A percentile compares a stretch with the other conserved stretches of the same genome.
phyloP scores from a whole-genome alignment of 179 eudicot genomes.

The Amaranthus tricolor region DNA sequence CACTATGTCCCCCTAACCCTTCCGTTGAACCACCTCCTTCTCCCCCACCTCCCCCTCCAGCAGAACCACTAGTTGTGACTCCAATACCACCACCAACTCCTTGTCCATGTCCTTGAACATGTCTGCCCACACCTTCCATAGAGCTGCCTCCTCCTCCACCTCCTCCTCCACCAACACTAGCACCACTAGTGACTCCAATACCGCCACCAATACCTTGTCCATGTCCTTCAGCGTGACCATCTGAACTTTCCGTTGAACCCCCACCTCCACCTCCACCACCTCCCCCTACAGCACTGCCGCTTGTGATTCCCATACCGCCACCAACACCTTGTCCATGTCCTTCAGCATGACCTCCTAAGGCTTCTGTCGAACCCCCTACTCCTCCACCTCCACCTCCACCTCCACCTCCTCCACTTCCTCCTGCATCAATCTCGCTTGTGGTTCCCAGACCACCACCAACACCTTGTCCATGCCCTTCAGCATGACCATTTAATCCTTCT shows the following conservation, averaged over 20 bases:
- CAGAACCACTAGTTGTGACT: constrained; percentile 1
- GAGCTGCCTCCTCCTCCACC: constrained; percentile 22
- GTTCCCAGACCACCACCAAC: constrained; percentile 16
- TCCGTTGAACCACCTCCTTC: constrained; percentile 9
- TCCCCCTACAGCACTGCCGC: constrained; percentile 24
- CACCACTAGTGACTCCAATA: constrained; percentile 4
- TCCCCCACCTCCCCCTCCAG: constrained; percentile 17
- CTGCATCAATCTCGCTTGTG: background rate
- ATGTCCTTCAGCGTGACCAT: constrained; percentile 18
- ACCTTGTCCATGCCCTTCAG: constrained; percentile 20
- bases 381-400: constrained; percentile 22
- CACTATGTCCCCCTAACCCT: constrained; percentile 12
- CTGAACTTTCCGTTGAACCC: constrained; percentile 21
- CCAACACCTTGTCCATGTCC: constrained; percentile 33
- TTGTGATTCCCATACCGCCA: constrained; percentile 12
- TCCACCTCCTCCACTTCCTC: background rate
- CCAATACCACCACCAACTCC: constrained; percentile 10
- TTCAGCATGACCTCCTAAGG: constrained; percentile 8
- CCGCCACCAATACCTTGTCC: constrained; percentile 19
- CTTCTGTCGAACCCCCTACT: constrained; percentile 8
- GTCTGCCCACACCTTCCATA: background rate
- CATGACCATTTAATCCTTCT: constrained; percentile 1
- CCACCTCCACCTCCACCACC: constrained; percentile 28
- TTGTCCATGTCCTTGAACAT: constrained; percentile 19
- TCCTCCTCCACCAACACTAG: constrained; percentile 9